These are phyloP conservation scores for Metschnikowia henanensis DNA, from an alignment of 805 yeast species.

Conservation along the genomic window DNA sequence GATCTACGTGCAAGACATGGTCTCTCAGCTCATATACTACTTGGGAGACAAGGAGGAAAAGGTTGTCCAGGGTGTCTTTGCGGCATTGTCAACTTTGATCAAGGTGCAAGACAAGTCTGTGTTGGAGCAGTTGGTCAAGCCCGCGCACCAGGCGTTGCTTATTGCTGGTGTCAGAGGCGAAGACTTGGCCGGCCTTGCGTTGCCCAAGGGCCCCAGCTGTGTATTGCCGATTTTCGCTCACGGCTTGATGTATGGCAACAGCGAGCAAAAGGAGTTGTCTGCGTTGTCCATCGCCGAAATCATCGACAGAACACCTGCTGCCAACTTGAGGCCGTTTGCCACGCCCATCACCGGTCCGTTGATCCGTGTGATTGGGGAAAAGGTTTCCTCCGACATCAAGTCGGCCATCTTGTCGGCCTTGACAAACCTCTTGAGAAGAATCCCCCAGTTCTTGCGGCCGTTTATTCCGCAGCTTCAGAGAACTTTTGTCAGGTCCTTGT, in stretches of 20 bases:
- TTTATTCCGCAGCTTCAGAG: slow-evolving; percentile 97
- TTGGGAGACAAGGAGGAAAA: slow-evolving; percentile 67
- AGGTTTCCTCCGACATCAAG: slow-evolving; percentile 87
- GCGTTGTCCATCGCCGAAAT: slow-evolving; percentile 89
- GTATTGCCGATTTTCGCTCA: slow-evolving; percentile 89
- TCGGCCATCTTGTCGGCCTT: slow-evolving; percentile 90
- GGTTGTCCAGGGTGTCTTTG: slow-evolving; percentile 65
- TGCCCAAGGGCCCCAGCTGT: slow-evolving; percentile 85
- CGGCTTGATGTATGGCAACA: slow-evolving; percentile 91
- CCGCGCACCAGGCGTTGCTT: slow-evolving; percentile 74
- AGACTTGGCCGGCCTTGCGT: slow-evolving; percentile 70
- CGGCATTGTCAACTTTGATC: slow-evolving; percentile 64
- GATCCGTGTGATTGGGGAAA: slow-evolving; percentile 96
- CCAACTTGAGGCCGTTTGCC: slow-evolving; percentile 79
- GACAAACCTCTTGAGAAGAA: slow-evolving; percentile 71
- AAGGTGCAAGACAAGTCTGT: slow-evolving; percentile 73
- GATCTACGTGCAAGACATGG: slow-evolving; percentile 72
- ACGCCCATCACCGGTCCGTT: slow-evolving; percentile 96
- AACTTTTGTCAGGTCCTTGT: slow-evolving; percentile 88
- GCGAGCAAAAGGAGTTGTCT: slow-evolving; percentile 78
- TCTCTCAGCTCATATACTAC: slow-evolving; percentile 64
- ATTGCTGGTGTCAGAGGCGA: slow-evolving; percentile 61
- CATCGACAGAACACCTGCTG: slow-evolving; percentile 83
- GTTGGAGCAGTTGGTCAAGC: slow-evolving; percentile 73
- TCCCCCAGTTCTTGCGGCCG: slow-evolving; percentile 90